A percentile compares a stretch with the other conserved stretches of the same genome.
Evolutionary conservation across 805 yeast species (phyloP).

Genomic region (Spathaspora arborariae): DNA sequence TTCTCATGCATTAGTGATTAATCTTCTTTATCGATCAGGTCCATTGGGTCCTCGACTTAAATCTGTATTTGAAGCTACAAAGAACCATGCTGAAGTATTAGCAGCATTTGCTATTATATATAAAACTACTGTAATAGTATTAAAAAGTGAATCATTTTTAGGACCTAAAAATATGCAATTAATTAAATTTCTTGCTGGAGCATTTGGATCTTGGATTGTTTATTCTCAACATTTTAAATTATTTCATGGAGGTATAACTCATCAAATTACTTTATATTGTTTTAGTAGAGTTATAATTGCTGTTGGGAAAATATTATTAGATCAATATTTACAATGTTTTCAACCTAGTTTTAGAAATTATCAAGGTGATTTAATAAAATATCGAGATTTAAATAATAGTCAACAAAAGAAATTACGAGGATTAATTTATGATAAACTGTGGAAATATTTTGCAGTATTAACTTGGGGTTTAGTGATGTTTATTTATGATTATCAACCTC

Average conservation of each 20-base stretch:
- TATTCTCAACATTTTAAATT: conserved; percentile 42
- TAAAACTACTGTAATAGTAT: conserved; percentile 33
- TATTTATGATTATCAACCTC: conserved; percentile 60
- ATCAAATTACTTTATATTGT: conserved; percentile 72
- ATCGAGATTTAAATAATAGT: conserved; percentile 22
- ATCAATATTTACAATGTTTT: conserved; percentile 30
- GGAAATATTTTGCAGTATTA: conserved; percentile 60
- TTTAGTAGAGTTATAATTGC: conserved; percentile 67
- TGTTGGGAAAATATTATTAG: conserved; percentile 48
- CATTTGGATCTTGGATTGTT: conserved; percentile 40
- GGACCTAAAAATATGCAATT: conserved; percentile 27
- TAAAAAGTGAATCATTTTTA: conserved; percentile 28
- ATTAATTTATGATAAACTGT: conserved; percentile 32
- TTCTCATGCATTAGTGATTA: conserved; percentile 62
- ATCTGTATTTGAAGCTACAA: conserved; percentile 49
- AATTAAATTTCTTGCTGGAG: conserved; percentile 36
- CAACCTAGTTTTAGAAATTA: conserved; percentile 28
- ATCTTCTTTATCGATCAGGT: conserved; percentile 52
- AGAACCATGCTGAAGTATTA: conserved; percentile 51
- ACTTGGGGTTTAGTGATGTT: conserved; percentile 76
- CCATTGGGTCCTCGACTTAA: conserved; percentile 42
- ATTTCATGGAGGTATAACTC: conserved; percentile 52
- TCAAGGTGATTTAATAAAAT: conserved; percentile 9
- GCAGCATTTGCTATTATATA: conserved; percentile 55
- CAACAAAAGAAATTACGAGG: conserved; percentile 33